phyloP scores from a whole-genome alignment of 1,284 basidiomycete species.

The Caloboletus firmus region DNA sequence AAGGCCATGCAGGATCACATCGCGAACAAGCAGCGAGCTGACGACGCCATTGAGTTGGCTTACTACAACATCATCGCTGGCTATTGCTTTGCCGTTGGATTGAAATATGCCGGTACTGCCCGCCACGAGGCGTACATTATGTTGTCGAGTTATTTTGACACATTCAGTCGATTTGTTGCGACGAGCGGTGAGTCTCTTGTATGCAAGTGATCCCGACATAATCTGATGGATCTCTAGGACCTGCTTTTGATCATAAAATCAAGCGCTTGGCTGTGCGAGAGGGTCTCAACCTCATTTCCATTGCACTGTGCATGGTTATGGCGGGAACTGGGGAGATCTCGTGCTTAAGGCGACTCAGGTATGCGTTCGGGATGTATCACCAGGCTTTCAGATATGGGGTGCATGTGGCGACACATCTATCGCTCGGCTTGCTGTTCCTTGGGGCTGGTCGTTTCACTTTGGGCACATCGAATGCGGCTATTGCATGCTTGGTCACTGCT shows the following conservation, averaged over 20 bases:
- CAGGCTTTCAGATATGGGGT: conserved; percentile 83
- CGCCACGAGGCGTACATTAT: conserved; percentile 82
- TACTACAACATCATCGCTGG: conserved; percentile 90
- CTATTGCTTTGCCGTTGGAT: conserved; percentile 86
- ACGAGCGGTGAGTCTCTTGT: conserved; percentile 52
- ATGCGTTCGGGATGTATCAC: conserved; percentile 89
- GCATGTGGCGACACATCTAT: conserved; percentile 90
- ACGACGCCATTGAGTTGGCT: conserved; percentile 81
- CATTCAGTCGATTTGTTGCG: conserved; percentile 68
- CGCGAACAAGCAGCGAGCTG: conserved; percentile 50
- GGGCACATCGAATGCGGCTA: conserved; percentile 87
- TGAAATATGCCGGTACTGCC: conserved; percentile 94
- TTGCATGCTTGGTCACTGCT: conserved; percentile 86
- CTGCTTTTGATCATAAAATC: conserved; percentile 82
- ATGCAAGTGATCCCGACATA: not conserved
- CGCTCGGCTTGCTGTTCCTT: conserved; percentile 90
- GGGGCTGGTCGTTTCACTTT: conserved; percentile 92
- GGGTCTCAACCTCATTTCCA: conserved; percentile 83
- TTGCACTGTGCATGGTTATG: conserved; percentile 90
- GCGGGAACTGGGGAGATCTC: conserved; percentile 95
- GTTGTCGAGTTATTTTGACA: conserved; percentile 80
- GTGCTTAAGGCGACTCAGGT: conserved; percentile 84
- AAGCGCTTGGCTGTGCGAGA: conserved; percentile 86
- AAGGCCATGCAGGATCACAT: conserved; percentile 54
- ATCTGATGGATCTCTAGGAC: conserved; percentile 42